Evolutionary conservation across 768 basidiomycete genomes (phyloP), one percentile per base, ranked within the genome.

Genomic region (Panellus pusillus): DNA sequence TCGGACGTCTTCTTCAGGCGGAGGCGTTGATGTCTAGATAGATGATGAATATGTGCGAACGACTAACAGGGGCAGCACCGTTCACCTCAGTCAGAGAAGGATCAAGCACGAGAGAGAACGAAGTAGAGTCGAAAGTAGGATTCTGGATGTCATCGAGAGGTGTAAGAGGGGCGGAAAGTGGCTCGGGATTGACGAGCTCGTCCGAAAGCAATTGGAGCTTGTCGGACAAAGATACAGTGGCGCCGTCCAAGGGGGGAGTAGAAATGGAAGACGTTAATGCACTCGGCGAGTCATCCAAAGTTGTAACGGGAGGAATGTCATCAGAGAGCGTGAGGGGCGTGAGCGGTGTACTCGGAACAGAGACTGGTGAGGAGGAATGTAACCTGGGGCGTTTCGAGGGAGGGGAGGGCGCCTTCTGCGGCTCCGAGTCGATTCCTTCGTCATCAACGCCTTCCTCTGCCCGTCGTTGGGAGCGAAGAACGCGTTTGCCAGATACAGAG

Each of bases 401-500:
- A 6, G n/a, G n/a, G n/a, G 35, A 39, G 19, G 48, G 24, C 12
- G 45, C 35, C 48, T 58, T 60, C 36, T 63, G 61, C 29, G 65
- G 64, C 50, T 61, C 51, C 6, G 35, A 13, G 9, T 44, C 7
- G 19, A 8, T 19, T 2, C 42, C 8, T 29, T 47, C 37, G 20
- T 9, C 31, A 36, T 12, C 49, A 17, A 36, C 35, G 12, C 6
- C 20, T 12, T 31, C 44, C 17, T 38, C n/a, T 17, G 47, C 18
- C 17, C 40, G 18, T 7, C 14, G 11, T 31, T 54, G 9, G 11
- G 14, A 63, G 57, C 8, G 62, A 66, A 70, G 69, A n/a, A 70
- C 70, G 31, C 73, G 72, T 60, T 73, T 74, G 61, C 65, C 71
- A 7, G 68, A 68, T 13, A 52, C 50, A 42, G 47, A 13, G 38